Conservation (phyloP, 1,284 basidiomycete species). For the Cryptococcus sp. region DNA sequence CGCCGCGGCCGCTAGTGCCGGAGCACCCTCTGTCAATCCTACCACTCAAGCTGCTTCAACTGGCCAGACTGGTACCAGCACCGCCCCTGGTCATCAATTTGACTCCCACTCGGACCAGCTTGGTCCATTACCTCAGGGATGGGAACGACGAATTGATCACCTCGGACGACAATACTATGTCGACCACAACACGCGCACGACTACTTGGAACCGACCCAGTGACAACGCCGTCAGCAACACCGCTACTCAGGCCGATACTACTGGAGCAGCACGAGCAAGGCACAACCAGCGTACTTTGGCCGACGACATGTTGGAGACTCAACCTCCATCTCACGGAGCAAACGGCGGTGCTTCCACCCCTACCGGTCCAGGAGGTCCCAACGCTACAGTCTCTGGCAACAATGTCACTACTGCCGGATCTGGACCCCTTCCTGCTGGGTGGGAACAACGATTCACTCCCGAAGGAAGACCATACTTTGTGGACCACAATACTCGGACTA, state of each 20-base stretch:
- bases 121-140: slow-evolving; percentile 76
- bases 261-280: slow-evolving; percentile 66
- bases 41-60: slow-evolving; percentile 49
- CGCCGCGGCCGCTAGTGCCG: slow-evolving; percentile 18
- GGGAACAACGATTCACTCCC: slow-evolving; percentile 98
- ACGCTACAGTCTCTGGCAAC: slow-evolving; percentile 39
- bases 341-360: slow-evolving; percentile 25
- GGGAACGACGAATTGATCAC: slow-evolving; percentile 89
- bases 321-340: slow-evolving; percentile 14
- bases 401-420: slow-evolving; percentile 68
- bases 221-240: slow-evolving; percentile 48
- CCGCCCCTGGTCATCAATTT: slow-evolving; percentile 61
- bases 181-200: slow-evolving; percentile 86
- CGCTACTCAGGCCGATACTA: slow-evolving; percentile 52
- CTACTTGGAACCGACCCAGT: slow-evolving; percentile 79
- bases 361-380: slow-evolving; percentile 14
- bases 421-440: slow-evolving; percentile 84
- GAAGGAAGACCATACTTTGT: slow-evolving; percentile 98
- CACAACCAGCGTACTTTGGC: slow-evolving; percentile 71
- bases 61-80: slow-evolving; percentile 41
- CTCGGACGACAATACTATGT: slow-evolving; percentile 88
- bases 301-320: slow-evolving; percentile 69
- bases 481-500: slow-evolving; percentile 91
- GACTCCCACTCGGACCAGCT: slow-evolving; percentile 74
- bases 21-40: slow-evolving; percentile 36